phyloP scores from a whole-genome alignment of 805 yeast species.

The Starmerella sp. region DNA sequence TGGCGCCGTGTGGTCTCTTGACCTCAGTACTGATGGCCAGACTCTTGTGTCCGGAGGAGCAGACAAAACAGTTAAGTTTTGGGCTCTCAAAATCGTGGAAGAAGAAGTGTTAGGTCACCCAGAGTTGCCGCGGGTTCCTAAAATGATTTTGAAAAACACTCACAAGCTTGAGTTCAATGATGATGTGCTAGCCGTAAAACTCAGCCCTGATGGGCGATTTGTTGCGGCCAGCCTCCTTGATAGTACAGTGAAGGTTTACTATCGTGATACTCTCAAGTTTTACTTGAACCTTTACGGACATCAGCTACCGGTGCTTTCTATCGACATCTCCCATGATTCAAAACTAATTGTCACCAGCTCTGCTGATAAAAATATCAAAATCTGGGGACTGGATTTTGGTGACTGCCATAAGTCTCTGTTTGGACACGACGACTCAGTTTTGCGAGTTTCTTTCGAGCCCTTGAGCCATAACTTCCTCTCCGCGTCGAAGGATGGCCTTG shows the following conservation, averaged over 20 bases:
- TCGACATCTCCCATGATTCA: conserved; percentile 83
- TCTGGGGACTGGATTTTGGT: conserved; percentile 98
- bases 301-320: conserved; percentile 83
- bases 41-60: conserved; percentile 85
- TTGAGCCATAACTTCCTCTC: conserved; percentile 83
- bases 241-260: conserved; percentile 91
- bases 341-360: conserved; percentile 84
- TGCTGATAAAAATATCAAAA: conserved; percentile 93
- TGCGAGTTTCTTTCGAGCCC: conserved; percentile 76
- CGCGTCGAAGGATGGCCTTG: conserved; percentile 74
- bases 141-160: conserved; percentile 54
- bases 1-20: conserved; percentile 82
- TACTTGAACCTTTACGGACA: conserved; percentile 89
- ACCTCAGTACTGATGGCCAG: conserved; percentile 75
- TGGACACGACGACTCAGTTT: conserved; percentile 93
- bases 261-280: conserved; percentile 74
- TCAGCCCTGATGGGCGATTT: conserved; percentile 68
- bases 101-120: conserved; percentile 55
- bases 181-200: conserved; percentile 66
- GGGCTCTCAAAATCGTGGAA: conserved; percentile 62
- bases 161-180: conserved; percentile 79
- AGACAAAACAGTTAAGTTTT: conserved; percentile 78
- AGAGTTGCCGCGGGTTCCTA: conserved; percentile 39
- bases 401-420: conserved; percentile 95
- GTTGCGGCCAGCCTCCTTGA: conserved; percentile 80